A percentile compares a stretch with the other conserved stretches of the same genome.
phyloP scores from a whole-genome alignment of 305 asterid genomes.

The Monarda citriodora region DNA sequence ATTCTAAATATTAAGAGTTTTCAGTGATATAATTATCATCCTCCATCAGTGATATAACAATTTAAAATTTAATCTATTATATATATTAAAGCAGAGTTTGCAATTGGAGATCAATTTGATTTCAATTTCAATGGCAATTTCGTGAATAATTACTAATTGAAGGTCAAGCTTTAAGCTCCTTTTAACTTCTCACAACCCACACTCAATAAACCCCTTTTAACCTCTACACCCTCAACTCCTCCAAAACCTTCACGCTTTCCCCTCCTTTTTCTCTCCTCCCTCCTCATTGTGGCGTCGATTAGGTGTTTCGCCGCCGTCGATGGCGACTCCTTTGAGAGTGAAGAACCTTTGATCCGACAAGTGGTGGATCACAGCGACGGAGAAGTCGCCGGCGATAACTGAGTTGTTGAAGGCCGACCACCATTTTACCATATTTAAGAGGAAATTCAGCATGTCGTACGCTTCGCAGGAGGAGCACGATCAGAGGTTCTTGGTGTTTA shows the following conservation, averaged over 20 bases:
- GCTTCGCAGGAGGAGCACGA: constrained; percentile 71
- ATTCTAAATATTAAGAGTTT: no score
- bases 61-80: no score
- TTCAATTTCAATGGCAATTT: no score
- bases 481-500: constrained; percentile 65
- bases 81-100: no score
- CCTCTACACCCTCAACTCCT: no score
- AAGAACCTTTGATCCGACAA: constrained; percentile 62
- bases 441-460: constrained; percentile 63
- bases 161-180: no score
- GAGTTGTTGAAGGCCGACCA: constrained; percentile 50
- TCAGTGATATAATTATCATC: no score
- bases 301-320: constrained; percentile 19
- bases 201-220: no score
- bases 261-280: constrained; percentile 31
- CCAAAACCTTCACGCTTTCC: constrained; percentile 42
- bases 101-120: no score
- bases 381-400: constrained; percentile 28
- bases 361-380: constrained; percentile 56
- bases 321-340: constrained; percentile 19
- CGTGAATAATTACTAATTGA: no score
- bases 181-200: no score
- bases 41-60: no score
- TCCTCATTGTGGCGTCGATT: constrained; percentile 46
- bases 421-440: constrained; percentile 74